Base-by-base conservation (phyloP, 257 asterid genomes). In the Thymus quinquecostatus region DNA sequence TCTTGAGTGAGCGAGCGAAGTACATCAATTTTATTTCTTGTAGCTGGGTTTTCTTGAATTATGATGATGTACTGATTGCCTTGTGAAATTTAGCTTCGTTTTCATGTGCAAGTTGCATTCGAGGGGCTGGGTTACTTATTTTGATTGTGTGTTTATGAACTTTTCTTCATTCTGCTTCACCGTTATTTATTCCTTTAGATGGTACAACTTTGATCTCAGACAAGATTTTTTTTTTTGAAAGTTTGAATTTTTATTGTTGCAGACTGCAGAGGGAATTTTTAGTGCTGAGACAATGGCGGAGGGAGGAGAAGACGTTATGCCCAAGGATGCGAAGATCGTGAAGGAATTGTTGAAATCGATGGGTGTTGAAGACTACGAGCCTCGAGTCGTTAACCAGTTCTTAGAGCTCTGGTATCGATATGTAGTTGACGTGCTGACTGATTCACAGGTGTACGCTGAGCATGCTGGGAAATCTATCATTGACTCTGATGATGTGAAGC, bases 361-460 rank as follows among this genome's bases (percentile, higher is more conserved):
- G 98, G 86, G 91, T 21, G 96, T 93, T 10, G 93, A 90, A 6
- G 97, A 93, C 14, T 88, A 87, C 10, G 97, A 93, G 66, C 97
- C 98, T 30, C 96, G 89, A 48, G 96, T 90, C 4, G 80, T 90
- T 5, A 89, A 93, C 66, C 98, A 93, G 76, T 87, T 88, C 43
- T 53, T 92, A 38, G 98, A 92, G 80, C 79, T 90, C 38, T 88
- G 92, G 97, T 90, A 93, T 72, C 79, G 92, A 0, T 89, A 90
- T 57, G 93, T 84, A 43, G 96, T 81, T 6, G 98, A 93, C 71
- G 92, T 90, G 59, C 73, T 93, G 64, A 77, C 90, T 0, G 98
- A 93, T 69, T 86, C 97, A 11, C 98, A 93, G 10, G 89, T 87
- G 32, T 93, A 88, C 78, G 91, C 97, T 0, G 98, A 93, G 72